These are phyloP conservation scores for Eucalyptus polyanthemos DNA, from an alignment of 345 rosid species.

Conservation along the genomic window DNA sequence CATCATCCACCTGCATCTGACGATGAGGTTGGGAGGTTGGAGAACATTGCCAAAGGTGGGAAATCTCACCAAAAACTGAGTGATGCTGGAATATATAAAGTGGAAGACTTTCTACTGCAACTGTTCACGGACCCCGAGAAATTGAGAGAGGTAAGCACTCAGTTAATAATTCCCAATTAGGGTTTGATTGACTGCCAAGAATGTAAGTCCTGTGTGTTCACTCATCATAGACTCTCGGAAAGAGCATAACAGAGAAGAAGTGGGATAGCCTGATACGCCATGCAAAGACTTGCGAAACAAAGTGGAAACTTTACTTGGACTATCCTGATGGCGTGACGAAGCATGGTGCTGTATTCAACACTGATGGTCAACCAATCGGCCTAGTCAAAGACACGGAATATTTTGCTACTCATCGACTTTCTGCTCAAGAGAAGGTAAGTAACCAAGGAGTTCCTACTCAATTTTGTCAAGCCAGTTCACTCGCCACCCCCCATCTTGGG, in stretches of 20 bases:
- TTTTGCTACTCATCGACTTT: not conserved
- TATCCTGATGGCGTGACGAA: not conserved
- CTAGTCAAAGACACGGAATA: not conserved
- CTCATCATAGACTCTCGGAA: not conserved
- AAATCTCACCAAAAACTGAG: slow-evolving; percentile 60
- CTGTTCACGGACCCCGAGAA: slow-evolving; percentile 33
- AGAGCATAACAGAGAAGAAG: not conserved
- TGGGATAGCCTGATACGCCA: not conserved
- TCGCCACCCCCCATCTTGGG: not conserved
- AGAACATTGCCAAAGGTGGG: slow-evolving; percentile 75
- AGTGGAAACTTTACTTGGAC: not conserved
- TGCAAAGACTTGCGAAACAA: not conserved
- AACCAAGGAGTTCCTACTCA: not conserved
- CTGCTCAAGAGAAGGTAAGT: not conserved
- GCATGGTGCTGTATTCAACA: not conserved
- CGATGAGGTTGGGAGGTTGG: slow-evolving; percentile 92
- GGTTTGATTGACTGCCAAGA: not conserved
- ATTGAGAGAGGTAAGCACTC: not conserved
- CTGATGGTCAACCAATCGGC: not conserved
- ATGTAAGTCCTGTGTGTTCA: not conserved
- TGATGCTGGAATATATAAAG: slow-evolving; percentile 49
- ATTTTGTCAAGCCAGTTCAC: not conserved
- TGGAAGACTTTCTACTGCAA: slow-evolving; percentile 69
- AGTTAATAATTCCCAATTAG: not conserved
- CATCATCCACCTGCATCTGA: slow-evolving; percentile 70